Percentiles rank a stretch among this genome's conserved stretches.
These are phyloP conservation scores for Metarhizium rileyi DNA, from an alignment of 2,329 filamentous ascomycete genomes.

Conservation along the genomic window DNA sequence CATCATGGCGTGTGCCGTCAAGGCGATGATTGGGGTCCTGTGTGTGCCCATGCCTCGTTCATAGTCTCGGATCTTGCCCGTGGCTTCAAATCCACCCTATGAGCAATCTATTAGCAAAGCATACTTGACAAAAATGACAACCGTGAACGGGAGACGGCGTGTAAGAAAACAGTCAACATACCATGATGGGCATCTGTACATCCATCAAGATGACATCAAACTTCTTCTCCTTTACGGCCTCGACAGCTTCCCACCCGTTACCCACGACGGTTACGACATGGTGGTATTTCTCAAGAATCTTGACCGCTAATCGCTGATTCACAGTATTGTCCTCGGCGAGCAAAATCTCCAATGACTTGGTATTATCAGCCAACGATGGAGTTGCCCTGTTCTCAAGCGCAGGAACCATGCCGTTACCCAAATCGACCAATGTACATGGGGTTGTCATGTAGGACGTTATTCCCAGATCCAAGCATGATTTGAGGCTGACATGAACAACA, in stretches of 20 bases:
- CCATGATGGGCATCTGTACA: constrained; percentile 99
- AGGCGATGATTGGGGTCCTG: constrained; percentile 87
- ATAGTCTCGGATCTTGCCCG: constrained; percentile 91
- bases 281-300: constrained; percentile 95
- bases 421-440: constrained; percentile 84
- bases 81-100: constrained; percentile 91
- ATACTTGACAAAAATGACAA: neutral
- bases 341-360: constrained; percentile 89
- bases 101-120: constrained; percentile 24
- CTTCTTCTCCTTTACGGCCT: constrained; percentile 82
- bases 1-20: constrained; percentile 98
- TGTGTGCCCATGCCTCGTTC: constrained; percentile 72
- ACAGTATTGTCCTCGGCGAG: constrained; percentile 95
- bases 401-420: constrained; percentile 93
- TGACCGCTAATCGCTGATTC: constrained; percentile 91
- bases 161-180: constrained; percentile 22
- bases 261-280: constrained; percentile 87
- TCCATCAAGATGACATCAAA: constrained; percentile 99
- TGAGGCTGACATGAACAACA: constrained; percentile 80
- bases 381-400: constrained; percentile 89
- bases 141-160: neutral
- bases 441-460: constrained; percentile 99
- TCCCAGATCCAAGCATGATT: constrained; percentile 86
- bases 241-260: constrained; percentile 87
- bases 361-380: constrained; percentile 84